Base-by-base conservation (phyloP, 805 yeast genomes). In the Teunomyces funiuensis region DNA sequence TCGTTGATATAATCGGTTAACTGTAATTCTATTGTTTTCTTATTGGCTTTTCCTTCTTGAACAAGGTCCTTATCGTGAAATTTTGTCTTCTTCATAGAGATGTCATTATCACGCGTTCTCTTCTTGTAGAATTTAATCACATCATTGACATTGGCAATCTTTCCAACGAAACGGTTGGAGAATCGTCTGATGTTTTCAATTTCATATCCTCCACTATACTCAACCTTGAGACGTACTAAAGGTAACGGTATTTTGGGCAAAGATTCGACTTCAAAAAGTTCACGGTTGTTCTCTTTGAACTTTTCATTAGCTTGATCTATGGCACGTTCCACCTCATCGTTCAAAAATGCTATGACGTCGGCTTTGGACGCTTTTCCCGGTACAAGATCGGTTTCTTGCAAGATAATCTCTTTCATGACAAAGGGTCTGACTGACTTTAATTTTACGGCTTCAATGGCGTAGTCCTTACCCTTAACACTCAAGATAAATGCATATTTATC, bases 101-200 rank as follows among this genome's bases (percentile, higher is more conserved):
- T 36, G 36, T 46, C 33, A 3, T 17, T 16, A 34, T 38, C 28
- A 38, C 40, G 26, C 49, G 42, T 34, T 70, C 59, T 69, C 49
- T 74, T 78, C 55, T 79, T 76, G 54, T 79, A 78, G 57, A 85
- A 85, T 36, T 80, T 82, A 2, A 91, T 77, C 6, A 90, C 87
- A 53, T 89, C 95, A 53, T 87, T 83, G n/a, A 83, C 80, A 59
- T 93, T 93, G 3, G 98, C 99, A 2, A 91, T 93, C 46, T 73
- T 73, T 0, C 96, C 97, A 5, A 86, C 95, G 69, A 91, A 93
- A 53, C 88, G 69, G 55, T 90, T 88, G 11, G 97, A 88, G 48
- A 93, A 88, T 47, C 97, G 67, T 39, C 95, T 71, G 0, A 96
- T 86, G 55, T 90, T 91, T 54, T 90, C 98, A 13, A 93, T 88